A percentile compares a stretch with the other conserved stretches of the same genome.
phyloP scores from a whole-genome alignment of 441 rosid genomes.

The Melastoma candidum region DNA sequence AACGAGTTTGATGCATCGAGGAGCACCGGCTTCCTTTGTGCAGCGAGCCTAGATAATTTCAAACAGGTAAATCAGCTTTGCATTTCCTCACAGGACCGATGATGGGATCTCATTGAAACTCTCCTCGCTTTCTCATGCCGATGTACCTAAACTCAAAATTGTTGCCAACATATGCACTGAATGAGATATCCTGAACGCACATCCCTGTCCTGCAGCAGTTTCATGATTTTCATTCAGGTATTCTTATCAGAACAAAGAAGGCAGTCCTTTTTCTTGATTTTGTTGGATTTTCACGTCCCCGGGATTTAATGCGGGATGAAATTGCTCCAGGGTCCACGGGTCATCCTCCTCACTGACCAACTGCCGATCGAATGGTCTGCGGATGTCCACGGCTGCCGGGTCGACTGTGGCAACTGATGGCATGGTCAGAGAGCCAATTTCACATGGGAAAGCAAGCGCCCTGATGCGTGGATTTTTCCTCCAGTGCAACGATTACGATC shows the following conservation, averaged over 20 bases:
- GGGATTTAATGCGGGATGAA: not conserved
- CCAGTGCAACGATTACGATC: no score
- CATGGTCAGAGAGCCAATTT: constrained; percentile 88
- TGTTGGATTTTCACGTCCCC: not conserved
- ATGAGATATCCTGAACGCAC: constrained; percentile 60
- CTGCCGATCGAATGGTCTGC: constrained; percentile 82
- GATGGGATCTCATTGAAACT: not conserved
- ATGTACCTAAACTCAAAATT: constrained; percentile 43
- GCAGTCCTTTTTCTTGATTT: not conserved
- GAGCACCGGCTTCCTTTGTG: constrained; percentile 85
- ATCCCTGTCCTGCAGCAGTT: constrained; percentile 78
- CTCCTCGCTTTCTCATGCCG: constrained; percentile 15
- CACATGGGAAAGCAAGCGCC: constrained; percentile 32
- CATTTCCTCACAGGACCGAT: constrained; percentile 1
- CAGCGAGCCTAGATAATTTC: constrained; percentile 66
- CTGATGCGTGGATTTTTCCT: constrained; percentile 35
- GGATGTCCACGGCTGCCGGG: constrained; percentile 84
- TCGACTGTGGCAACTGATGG: constrained; percentile 88
- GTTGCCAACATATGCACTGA: constrained; percentile 54
- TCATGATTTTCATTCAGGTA: constrained; percentile 85
- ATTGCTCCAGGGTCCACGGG: constrained; percentile 26
- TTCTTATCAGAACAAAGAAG: constrained; percentile 8
- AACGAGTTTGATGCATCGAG: constrained; percentile 81
- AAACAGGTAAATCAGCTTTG: constrained; percentile 46
- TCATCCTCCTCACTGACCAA: constrained; percentile 36